Evolutionary conservation across 2,329 filamentous ascomycete species (phyloP).

Genomic region (Aureobasidium namibiae): DNA sequence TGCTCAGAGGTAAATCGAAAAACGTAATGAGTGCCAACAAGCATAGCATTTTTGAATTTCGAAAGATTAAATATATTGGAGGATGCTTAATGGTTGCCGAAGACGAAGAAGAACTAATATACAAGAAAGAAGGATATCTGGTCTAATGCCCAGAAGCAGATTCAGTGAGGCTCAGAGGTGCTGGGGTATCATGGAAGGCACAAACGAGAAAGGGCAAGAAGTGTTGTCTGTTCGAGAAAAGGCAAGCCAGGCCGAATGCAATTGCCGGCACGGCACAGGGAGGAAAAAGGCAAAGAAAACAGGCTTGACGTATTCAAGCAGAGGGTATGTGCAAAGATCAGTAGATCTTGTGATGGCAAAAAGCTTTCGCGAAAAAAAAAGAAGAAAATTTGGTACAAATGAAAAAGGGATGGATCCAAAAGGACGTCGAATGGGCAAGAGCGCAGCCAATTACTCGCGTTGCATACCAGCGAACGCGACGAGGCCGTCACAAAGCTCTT

Average conservation of each 20-base stretch:
- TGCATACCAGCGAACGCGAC: constrained; percentile 25
- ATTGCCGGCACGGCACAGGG: not conserved
- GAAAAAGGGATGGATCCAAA: not conserved
- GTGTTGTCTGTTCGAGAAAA: not conserved
- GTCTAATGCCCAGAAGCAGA: not conserved
- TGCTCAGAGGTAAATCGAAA: too few species aligned
- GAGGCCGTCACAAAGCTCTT: constrained; percentile 27
- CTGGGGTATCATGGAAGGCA: not conserved
- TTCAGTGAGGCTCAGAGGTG: too few species aligned
- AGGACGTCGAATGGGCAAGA: not conserved
- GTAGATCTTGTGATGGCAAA: not conserved
- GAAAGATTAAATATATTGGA: too few species aligned
- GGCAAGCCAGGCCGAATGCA: not conserved
- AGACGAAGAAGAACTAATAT: not conserved
- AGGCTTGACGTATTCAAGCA: not conserved
- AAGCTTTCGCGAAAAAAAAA: not conserved
- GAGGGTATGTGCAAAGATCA: not conserved
- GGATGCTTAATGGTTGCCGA: too few species aligned
- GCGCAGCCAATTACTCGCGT: constrained; percentile 14
- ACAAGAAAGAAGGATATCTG: not conserved
- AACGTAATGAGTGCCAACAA: too few species aligned
- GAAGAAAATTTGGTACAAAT: not conserved
- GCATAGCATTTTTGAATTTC: too few species aligned
- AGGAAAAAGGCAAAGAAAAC: not conserved
- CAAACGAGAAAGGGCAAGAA: not conserved